These are phyloP conservation scores for Irpex sp. DNA, from an alignment of 1,284 basidiomycete species.

Conservation along the genomic window DNA sequence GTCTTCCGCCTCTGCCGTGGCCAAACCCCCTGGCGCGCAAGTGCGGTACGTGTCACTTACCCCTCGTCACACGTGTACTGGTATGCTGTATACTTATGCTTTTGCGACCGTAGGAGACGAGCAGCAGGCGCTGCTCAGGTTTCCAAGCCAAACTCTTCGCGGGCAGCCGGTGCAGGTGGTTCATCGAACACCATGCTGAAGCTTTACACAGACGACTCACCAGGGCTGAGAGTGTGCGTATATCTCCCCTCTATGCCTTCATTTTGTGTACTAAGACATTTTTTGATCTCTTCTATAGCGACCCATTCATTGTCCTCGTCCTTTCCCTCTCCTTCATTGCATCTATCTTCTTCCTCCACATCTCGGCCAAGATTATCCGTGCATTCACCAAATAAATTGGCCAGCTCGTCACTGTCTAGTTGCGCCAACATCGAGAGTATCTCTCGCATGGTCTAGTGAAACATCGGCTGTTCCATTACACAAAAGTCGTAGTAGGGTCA, in stretches of 20 bases:
- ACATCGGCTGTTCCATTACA: background rate
- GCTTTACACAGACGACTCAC: slow-evolving; percentile 97
- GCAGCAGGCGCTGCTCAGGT: slow-evolving; percentile 65
- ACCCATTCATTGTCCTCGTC: slow-evolving; percentile 97
- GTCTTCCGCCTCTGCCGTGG: slow-evolving; percentile 38
- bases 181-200: slow-evolving; percentile 98
- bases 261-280: background rate
- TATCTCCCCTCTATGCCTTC: background rate
- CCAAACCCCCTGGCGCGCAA: slow-evolving; percentile 73
- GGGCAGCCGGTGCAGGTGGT: slow-evolving; percentile 94
- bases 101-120: slow-evolving; percentile 58
- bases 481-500: background rate
- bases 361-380: slow-evolving; percentile 92
- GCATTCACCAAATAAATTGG: slow-evolving; percentile 79
- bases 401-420: background rate
- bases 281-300: slow-evolving; percentile 45
- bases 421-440: background rate
- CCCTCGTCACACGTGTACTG: background rate
- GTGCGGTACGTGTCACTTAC: slow-evolving; percentile 55
- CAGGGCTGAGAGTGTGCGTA: slow-evolving; percentile 92
- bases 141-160: slow-evolving; percentile 81
- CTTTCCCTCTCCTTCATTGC: slow-evolving; percentile 97
- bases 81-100: background rate
- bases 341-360: slow-evolving; percentile 98
- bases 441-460: no score